These are phyloP conservation scores for Fraxinus pennsylvanica DNA, from an alignment of 257 asterid genomes.

Conservation along the genomic window DNA sequence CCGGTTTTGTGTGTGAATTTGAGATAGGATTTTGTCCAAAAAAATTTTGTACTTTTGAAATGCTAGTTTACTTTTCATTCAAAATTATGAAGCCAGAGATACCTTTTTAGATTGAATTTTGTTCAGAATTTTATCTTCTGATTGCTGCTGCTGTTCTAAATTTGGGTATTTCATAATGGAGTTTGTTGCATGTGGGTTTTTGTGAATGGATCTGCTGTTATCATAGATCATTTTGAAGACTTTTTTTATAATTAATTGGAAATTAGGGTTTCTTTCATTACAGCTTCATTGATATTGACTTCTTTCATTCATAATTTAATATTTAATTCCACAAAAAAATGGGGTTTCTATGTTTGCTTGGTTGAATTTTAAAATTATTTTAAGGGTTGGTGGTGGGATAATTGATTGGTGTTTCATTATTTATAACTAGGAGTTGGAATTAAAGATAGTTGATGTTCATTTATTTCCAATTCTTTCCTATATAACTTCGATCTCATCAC, in stretches of 20 bases:
- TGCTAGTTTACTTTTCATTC: not conserved
- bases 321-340: not conserved
- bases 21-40: conserved; percentile 4
- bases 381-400: not conserved
- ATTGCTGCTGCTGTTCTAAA: not conserved
- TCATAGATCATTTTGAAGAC: not conserved
- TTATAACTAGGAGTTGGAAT: not conserved
- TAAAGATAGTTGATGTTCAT: not conserved
- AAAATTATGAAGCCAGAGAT: not conserved
- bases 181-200: conserved; percentile 20
- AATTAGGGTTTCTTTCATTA: not conserved
- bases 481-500: not conserved
- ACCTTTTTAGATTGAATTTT: not conserved
- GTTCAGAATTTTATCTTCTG: not conserved
- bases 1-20: not conserved
- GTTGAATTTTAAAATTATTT: not conserved
- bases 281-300: not conserved
- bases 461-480: not conserved
- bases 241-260: not conserved
- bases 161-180: not conserved
- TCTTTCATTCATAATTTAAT: not conserved
- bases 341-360: not conserved
- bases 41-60: not conserved
- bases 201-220: conserved; percentile 25
- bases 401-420: not conserved